phyloP scores from a whole-genome alignment of 441 rosid genomes.

The Dalechampia spathulata region DNA sequence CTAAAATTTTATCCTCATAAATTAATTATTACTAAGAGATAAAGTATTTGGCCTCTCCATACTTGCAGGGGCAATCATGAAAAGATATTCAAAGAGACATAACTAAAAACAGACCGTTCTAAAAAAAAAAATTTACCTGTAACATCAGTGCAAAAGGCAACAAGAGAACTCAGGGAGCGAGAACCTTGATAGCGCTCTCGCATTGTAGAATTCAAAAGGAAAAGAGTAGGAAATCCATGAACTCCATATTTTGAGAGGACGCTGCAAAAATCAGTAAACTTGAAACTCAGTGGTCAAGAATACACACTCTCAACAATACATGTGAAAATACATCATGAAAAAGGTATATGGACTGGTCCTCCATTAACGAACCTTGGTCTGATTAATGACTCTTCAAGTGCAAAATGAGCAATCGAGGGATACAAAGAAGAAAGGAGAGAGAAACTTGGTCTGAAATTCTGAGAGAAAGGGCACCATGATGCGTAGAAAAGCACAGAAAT shows the following conservation, averaged over 20 bases:
- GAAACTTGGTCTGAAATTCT: slow-evolving; percentile 60
- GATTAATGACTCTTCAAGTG: slow-evolving; percentile 67
- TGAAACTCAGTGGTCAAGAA: slow-evolving; percentile 1
- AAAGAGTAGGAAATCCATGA: slow-evolving; percentile 86
- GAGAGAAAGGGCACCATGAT: slow-evolving; percentile 93
- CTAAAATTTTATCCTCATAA: too few species aligned
- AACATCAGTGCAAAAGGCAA: slow-evolving; percentile 55
- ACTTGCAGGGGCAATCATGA: too few species aligned
- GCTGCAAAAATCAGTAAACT: slow-evolving; percentile 36
- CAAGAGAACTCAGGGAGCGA: slow-evolving; percentile 60
- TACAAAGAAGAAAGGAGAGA: slow-evolving; percentile 60
- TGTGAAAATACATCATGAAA: not conserved
- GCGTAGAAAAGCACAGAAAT: slow-evolving; percentile 90
- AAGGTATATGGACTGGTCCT: not conserved
- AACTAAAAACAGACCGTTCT: not conserved
- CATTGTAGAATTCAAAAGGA: slow-evolving; percentile 70
- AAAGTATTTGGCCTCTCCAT: too few species aligned
- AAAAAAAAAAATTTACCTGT: slow-evolving; percentile 43
- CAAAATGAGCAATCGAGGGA: slow-evolving; percentile 65
- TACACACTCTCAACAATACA: not conserved
- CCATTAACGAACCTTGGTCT: slow-evolving; percentile 67
- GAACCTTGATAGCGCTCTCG: slow-evolving; percentile 59
- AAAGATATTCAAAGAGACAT: not conserved
- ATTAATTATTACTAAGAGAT: too few species aligned
- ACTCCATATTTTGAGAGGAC: slow-evolving; percentile 84